Evolutionary conservation across 2,329 filamentous ascomycete genomes (phyloP).

Genomic region (Colletotrichum chrysophilum): DNA sequence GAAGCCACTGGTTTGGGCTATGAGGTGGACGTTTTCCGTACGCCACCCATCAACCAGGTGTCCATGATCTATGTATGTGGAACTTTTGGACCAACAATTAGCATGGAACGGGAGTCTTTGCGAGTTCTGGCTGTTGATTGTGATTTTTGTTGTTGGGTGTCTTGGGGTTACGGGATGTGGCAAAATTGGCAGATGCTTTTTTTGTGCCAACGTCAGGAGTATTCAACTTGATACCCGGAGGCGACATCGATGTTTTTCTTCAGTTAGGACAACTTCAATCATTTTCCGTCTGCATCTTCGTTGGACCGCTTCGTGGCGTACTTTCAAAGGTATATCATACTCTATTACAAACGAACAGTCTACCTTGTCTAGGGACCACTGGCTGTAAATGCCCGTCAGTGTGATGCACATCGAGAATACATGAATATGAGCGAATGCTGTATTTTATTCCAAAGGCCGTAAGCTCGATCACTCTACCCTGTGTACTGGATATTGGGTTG

Average conservation of each 20-base stretch:
- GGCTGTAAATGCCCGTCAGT: not conserved
- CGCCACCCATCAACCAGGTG: not conserved
- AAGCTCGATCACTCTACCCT: not conserved
- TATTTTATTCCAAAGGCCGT: not conserved
- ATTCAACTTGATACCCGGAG: slow-evolving; percentile 20
- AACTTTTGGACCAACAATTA: not conserved
- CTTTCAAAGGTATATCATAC: not conserved
- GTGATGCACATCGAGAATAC: not conserved
- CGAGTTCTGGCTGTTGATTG: slow-evolving; percentile 10
- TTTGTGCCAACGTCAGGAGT: slow-evolving; percentile 4
- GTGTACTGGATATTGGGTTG: not conserved
- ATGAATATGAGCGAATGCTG: not conserved
- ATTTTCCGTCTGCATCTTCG: not conserved
- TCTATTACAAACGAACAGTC: not conserved
- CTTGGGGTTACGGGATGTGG: slow-evolving; percentile 10
- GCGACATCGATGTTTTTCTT: slow-evolving; percentile 14
- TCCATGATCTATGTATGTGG: not conserved
- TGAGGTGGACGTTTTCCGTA: not conserved
- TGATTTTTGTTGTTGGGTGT: slow-evolving; percentile 14
- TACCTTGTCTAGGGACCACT: not conserved
- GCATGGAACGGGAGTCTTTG: not conserved
- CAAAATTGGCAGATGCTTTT: not conserved
- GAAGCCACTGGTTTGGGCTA: not conserved
- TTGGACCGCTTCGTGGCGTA: not conserved
- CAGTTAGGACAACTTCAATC: slow-evolving; percentile 11